A percentile compares a stretch with the other conserved stretches of the same genome.
These are phyloP conservation scores for Wallacemonas sp. DNA, from an alignment of 208 protist species.

Conservation along the genomic window DNA sequence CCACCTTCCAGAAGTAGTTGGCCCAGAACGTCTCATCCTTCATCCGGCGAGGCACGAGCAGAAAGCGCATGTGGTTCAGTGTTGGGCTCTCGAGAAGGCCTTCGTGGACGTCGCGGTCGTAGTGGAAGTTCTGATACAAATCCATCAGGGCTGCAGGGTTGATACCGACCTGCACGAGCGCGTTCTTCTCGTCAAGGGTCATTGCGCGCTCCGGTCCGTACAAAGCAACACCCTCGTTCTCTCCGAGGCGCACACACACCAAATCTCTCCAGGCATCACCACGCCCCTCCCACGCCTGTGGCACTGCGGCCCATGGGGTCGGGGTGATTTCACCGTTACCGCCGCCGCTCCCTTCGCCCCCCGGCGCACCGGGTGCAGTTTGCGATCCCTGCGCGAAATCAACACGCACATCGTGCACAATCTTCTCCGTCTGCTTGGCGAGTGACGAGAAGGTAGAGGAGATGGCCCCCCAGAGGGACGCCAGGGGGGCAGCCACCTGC, in stretches of 20 bases:
- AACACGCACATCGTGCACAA: constrained; percentile 48
- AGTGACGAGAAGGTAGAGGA: constrained; percentile 51
- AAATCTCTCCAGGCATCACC: constrained; percentile 58
- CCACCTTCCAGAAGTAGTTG: constrained; percentile 85
- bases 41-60: constrained; percentile 65
- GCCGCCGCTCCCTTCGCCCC: constrained; percentile 1
- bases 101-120: constrained; percentile 65
- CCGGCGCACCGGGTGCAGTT: neutral
- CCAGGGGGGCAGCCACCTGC: constrained; percentile 54
- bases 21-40: constrained; percentile 78
- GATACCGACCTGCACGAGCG: constrained; percentile 66
- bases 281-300: constrained; percentile 51
- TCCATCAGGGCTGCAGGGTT: constrained; percentile 37
- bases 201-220: constrained; percentile 53
- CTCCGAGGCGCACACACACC: constrained; percentile 37
- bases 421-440: constrained; percentile 37
- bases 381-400: constrained; percentile 20
- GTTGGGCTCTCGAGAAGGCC: constrained; percentile 40
- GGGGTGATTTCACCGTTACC: neutral
- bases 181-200: constrained; percentile 42
- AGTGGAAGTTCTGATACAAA: constrained; percentile 43
- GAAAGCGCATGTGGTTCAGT: constrained; percentile 63
- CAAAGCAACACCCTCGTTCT: constrained; percentile 63
- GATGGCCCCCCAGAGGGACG: constrained; percentile 58
- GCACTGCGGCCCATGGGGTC: constrained; percentile 63